Evolutionary conservation across 805 yeast genomes (phyloP), one percentile per base, ranked within the genome.

Genomic region (Debaryomyces maramus): DNA sequence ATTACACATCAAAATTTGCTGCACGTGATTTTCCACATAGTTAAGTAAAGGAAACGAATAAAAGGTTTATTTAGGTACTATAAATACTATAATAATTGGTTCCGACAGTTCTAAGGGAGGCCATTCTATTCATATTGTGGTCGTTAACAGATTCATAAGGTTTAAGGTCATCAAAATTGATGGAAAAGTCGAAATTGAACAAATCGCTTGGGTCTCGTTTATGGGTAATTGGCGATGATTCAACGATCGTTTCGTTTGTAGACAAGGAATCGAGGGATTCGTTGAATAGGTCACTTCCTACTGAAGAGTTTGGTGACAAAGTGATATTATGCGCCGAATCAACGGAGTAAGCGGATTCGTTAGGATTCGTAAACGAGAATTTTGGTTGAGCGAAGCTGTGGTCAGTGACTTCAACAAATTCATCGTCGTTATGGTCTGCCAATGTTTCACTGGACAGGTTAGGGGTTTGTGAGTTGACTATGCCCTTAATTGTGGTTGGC

Each of bases 221-320:
- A 21, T 24, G 35, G 26, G 21, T 16, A 31, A 18, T 27, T 10
- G 27, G 23, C 31, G 42, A 29, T 14, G 40, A 34, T 7, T 47
- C 51, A 2, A 43, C 42, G 6, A 52, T 48, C 9, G 68, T 64
- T 8, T 60, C 62, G 16, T 47, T 47, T 2, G 71, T 64, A 3
- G 69, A 61, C 15, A 65, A 41, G 11, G 70, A 59, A 20, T 54
- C 67, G 23, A 60, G 41, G 11, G 69, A 63, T 33, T 55, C 62
- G 37, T 50, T 57, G 38, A 58, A 50, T 37, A 51, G 16, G 26
- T 39, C 46, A 13, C 32, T 21, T 10, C 43, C 16, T 13, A 14
- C 34, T 5, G 30, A n/a, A 3, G 38, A 32, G 20, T 36, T 40
- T 10, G 53, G 48, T 10, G 46, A 44, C 24, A 47, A 43, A 6